These are phyloP conservation scores for Calonectria naviculata DNA, from an alignment of 2,329 filamentous ascomycete genomes.

Conservation along the genomic window DNA sequence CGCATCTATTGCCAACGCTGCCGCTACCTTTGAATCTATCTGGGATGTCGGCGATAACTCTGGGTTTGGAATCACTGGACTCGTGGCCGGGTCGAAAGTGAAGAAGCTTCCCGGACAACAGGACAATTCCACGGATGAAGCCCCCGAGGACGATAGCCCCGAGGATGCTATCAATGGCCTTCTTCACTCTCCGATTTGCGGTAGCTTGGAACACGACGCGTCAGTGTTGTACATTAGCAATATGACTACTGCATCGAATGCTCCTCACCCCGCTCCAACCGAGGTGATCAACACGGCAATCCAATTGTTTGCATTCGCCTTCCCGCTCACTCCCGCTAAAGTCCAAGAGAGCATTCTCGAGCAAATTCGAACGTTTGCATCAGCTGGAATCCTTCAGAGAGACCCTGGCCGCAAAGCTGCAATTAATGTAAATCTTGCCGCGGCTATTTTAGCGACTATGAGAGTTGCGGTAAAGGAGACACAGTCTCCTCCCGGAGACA, in stretches of 20 bases:
- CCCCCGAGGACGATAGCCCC: slow-evolving; percentile 65
- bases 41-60: slow-evolving; percentile 97
- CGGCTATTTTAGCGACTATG: slow-evolving; percentile 82
- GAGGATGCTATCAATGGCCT: slow-evolving; percentile 74
- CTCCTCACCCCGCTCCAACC: slow-evolving; percentile 84
- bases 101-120: slow-evolving; percentile 78
- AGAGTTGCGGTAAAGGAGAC: slow-evolving; percentile 89
- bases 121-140: slow-evolving; percentile 56
- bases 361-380: slow-evolving; percentile 90
- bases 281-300: slow-evolving; percentile 97
- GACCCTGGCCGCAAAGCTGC: slow-evolving; percentile 91
- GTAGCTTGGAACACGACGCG: slow-evolving; percentile 90
- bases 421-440: slow-evolving; percentile 89
- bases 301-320: slow-evolving; percentile 89
- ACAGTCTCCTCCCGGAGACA: slow-evolving; percentile 75
- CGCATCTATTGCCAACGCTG: slow-evolving; percentile 89
- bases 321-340: slow-evolving; percentile 88
- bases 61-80: slow-evolving; percentile 90
- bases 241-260: slow-evolving; percentile 54
- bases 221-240: slow-evolving; percentile 77
- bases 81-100: slow-evolving; percentile 82
- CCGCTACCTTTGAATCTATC: slow-evolving; percentile 89
- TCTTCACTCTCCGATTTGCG: slow-evolving; percentile 78
- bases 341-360: slow-evolving; percentile 97
- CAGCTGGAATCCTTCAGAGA: slow-evolving; percentile 81